phyloP scores from a whole-genome alignment of 2,329 filamentous ascomycete genomes.

The Rhynchosporium graminicola region DNA sequence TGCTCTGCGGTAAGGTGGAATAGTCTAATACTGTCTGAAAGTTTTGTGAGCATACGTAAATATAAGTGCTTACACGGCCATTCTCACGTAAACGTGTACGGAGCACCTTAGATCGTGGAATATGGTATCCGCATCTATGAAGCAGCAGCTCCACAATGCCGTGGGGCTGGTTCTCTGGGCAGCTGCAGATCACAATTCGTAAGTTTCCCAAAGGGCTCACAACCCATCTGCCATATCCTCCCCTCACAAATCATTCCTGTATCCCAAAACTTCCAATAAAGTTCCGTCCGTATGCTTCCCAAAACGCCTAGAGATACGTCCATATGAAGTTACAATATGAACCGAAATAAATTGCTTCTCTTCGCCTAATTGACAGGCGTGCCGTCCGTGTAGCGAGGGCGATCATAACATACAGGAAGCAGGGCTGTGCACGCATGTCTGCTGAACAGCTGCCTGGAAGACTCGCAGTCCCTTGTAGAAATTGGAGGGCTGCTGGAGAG shows the following conservation, averaged over 20 bases:
- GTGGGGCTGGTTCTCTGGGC: not conserved
- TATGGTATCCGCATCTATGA: not conserved
- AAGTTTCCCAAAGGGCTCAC: not conserved
- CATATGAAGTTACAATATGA: not conserved
- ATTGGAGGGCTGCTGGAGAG: not conserved
- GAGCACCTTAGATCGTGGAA: too few species aligned
- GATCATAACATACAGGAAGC: not conserved
- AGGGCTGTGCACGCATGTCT: not conserved
- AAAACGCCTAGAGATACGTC: not conserved
- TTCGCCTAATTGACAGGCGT: not conserved
- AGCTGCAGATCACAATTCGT: slow-evolving; percentile 8
- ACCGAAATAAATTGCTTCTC: not conserved
- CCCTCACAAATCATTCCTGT: not conserved
- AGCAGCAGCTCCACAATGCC: not conserved
- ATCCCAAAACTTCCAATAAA: not conserved
- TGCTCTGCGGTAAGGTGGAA: too few species aligned
- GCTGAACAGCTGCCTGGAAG: not conserved
- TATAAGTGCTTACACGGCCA: too few species aligned
- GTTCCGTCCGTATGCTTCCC: slow-evolving; percentile 2
- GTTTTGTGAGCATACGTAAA: too few species aligned
- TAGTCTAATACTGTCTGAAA: too few species aligned
- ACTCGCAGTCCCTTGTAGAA: not conserved
- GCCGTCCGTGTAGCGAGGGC: not conserved
- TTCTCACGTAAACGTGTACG: too few species aligned
- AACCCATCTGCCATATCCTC: not conserved